Evolutionary conservation across 2,329 filamentous ascomycete genomes (phyloP), one percentile per base, ranked within the genome.

Genomic region (Trichoderma sp.): DNA sequence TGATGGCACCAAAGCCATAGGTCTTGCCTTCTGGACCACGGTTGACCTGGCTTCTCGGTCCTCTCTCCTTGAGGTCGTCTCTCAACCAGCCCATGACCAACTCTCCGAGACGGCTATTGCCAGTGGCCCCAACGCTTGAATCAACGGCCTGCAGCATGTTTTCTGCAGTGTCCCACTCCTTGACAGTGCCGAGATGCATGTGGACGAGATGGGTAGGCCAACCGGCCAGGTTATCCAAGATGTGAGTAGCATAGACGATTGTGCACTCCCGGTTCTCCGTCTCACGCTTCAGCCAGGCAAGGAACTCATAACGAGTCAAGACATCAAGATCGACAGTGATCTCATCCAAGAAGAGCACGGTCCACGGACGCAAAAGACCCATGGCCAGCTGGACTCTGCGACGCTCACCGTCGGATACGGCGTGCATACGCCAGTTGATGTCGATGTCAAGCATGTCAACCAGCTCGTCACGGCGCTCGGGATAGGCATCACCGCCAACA

Each of bases 131-230:
- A 27, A 80, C 76, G 43, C 77, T 77, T 52, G 75, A 75, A 53
- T 81, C 80, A 27, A 87, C 83, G 31, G 81, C 79, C 21, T 85
- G 82, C 62, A 93, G 84, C 82, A 96, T 94, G 40, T 84, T 82
- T 67, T 90, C 89, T 56, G 95, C 88, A 43, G 83, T 82, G 1
- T 94, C 95, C 90, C 91, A 96, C 80, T 96, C 92, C 84, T 93
- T 94, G 72, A 97, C 91, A 71, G 86, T 88, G 33, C 96, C 96
- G 58, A 97, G 80, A 77, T 94, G 91, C 95, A 99, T 97, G 79
- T 98, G 95, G 61, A 97, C 94, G 47, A 99, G 84, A 81, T 99
- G 94, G 0, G 92, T 97, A 7, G 96, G 96, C 96, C 96, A 99
- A 24, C 91, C 90, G 0, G 94, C 94, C 62, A 99, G 83, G 79